Evolutionary conservation across 768 basidiomycete species (phyloP).

Genomic region (Termitomyces eurrhizus): DNA sequence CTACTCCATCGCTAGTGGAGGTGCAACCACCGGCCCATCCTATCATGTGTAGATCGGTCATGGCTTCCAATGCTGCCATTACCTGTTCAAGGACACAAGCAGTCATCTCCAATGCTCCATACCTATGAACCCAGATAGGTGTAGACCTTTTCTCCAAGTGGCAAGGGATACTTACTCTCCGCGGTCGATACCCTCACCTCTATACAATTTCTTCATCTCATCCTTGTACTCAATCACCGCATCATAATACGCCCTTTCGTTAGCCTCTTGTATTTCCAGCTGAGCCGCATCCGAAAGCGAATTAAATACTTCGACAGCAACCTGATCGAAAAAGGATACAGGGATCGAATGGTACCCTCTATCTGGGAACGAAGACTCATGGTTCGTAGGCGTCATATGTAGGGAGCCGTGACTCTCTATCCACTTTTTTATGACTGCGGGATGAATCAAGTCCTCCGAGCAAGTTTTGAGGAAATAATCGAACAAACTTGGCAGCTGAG

Average conservation of each 20-base stretch:
- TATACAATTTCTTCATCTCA: not conserved
- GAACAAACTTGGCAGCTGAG: not conserved
- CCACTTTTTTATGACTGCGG: not conserved
- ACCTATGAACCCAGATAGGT: not conserved
- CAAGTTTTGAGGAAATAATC: slow-evolving; percentile 1
- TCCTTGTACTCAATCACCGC: not conserved
- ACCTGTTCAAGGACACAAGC: slow-evolving; percentile 1
- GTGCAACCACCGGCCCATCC: slow-evolving; percentile 1
- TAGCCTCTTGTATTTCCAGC: not conserved
- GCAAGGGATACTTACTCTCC: not conserved
- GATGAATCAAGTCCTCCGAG: slow-evolving; percentile 1
- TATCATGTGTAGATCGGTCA: not conserved
- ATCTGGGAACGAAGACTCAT: not conserved
- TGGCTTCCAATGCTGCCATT: slow-evolving; percentile 4
- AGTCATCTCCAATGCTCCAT: not conserved
- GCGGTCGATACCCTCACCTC: not conserved
- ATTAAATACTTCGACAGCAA: not conserved
- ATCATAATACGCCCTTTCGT: not conserved
- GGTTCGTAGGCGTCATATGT: not conserved
- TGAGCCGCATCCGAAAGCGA: not conserved
- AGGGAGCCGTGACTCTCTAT: not conserved
- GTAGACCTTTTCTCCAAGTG: not conserved
- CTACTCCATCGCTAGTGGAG: not conserved
- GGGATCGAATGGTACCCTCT: not conserved
- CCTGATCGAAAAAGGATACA: not conserved